A percentile compares a stretch with the other conserved stretches of the same genome.
Conservation (phyloP, 179 eudicot species). For the Carnegiea gigantea region DNA sequence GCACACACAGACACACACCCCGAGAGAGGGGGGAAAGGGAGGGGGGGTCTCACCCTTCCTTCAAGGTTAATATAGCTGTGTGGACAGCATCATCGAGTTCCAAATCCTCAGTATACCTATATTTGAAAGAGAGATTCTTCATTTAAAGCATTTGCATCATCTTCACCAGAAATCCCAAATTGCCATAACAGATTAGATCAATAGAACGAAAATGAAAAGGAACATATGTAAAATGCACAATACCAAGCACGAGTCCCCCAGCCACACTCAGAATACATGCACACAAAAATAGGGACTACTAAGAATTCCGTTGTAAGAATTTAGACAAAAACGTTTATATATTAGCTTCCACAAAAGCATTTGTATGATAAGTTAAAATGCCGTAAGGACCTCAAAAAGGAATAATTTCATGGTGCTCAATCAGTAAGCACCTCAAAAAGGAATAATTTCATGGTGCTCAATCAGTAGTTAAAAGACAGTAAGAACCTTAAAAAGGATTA, state of each 20-base stretch:
- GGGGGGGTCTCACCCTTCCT: slow-evolving; percentile 76
- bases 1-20: not conserved
- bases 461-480: not conserved
- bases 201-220: not conserved
- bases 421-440: not conserved
- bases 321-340: no score
- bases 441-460: not conserved
- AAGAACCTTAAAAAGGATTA: not conserved
- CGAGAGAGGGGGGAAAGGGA: not conserved
- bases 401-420: not conserved
- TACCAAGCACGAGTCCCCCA: not conserved
- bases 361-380: not conserved
- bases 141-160: not conserved
- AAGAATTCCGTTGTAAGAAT: not conserved
- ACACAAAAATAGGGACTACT: not conserved
- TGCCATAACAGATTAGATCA: not conserved
- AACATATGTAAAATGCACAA: not conserved
- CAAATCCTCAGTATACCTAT: slow-evolving; percentile 95
- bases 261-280: not conserved
- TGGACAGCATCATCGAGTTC: slow-evolving; percentile 99
- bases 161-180: not conserved
- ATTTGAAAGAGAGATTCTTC: slow-evolving; percentile 13
- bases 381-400: not conserved
- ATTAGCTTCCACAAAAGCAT: not conserved
- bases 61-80: slow-evolving; percentile 92